Conservation (phyloP, 2,329 filamentous ascomycete species). For the Ascomycota sp. region DNA sequence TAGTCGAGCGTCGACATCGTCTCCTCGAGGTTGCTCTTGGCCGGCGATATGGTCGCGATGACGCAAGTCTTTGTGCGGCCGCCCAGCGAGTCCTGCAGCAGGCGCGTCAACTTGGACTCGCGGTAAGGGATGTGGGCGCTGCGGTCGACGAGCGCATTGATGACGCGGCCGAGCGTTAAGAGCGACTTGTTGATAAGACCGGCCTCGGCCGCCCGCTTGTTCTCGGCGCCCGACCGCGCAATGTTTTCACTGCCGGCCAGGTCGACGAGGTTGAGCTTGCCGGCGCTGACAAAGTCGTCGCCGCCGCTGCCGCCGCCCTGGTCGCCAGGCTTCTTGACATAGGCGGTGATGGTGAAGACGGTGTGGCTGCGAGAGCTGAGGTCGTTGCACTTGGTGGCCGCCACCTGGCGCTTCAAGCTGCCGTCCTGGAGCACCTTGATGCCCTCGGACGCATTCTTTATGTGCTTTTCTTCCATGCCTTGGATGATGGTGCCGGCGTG, state of each 20-base stretch:
- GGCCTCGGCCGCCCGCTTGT: slow-evolving; percentile 89
- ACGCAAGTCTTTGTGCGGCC: slow-evolving; percentile 96
- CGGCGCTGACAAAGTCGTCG: slow-evolving; percentile 75
- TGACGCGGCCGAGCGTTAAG: slow-evolving; percentile 83
- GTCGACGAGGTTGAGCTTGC: slow-evolving; percentile 92
- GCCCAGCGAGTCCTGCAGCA: slow-evolving; percentile 90
- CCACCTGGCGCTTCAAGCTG: slow-evolving; percentile 90
- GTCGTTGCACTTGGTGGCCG: slow-evolving; percentile 98
- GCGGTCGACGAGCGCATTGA: slow-evolving; percentile 88
- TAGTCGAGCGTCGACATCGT: slow-evolving; percentile 97
- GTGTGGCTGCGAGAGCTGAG: slow-evolving; percentile 93
- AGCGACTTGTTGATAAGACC: slow-evolving; percentile 97
- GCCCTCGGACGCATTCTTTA: slow-evolving; percentile 65
- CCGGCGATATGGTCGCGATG: slow-evolving; percentile 87
- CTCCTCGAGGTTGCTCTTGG: slow-evolving; percentile 88
- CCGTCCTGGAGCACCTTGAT: slow-evolving; percentile 78
- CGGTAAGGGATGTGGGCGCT: slow-evolving; percentile 74
- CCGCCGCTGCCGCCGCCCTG: no score
- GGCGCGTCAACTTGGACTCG: slow-evolving; percentile 86
- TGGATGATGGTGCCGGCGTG: slow-evolving; percentile 74
- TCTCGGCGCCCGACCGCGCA: slow-evolving; percentile 87
- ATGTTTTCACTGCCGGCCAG: slow-evolving; percentile 96
- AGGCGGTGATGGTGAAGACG: slow-evolving; percentile 87
- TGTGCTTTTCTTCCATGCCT: slow-evolving; percentile 93
- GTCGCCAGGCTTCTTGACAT: slow-evolving; percentile 63